Evolutionary conservation across 345 rosid genomes (phyloP), one percentile per base, ranked within the genome.

Genomic region (Melaleuca quinquenervia): DNA sequence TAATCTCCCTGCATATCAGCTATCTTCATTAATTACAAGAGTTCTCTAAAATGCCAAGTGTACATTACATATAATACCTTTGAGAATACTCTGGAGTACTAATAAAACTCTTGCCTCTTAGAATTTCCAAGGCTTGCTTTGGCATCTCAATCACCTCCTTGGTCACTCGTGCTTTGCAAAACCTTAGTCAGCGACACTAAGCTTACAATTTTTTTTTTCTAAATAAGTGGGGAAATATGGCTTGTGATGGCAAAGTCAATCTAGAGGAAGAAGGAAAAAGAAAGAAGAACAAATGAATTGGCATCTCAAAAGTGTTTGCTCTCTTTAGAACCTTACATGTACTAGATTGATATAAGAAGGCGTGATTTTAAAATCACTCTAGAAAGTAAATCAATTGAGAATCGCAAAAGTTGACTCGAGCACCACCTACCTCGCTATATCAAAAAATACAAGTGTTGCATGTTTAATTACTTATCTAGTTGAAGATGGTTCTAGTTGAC

Each of bases 1-100:
- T 1, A 7, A 16, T 16, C 45, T 64, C 4, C 78, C 11, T 15
- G 32, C 24, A 4, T 2, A 64, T 0, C 0, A 8, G 6, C 3
- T 16, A 8, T 3, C 6, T 3, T 5, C 6, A 64, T 64, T 8
- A 64, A 64, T 64, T 16, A 5, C 55, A 64, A 64, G 12, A 64
- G 32, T 20, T 45, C 24, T 64, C 45, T 32, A 2, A 11, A 0
- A 18, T 4, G 3, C 45, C 45, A 64, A 32, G 24, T 64, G 76
- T 64, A 16, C 45, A 16, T 16, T 64, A 2, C 21, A 16, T 6
- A 64, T 32, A 4, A 27, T 64, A 8, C 11, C 11, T 3, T 32
- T 8, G 22, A 16, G 24, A 64, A 32, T 22, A 4, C 32, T 32
- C 22, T 8, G 32, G 45, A 32, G 22, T 16, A 8, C 0, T 64